Percentiles rank a stretch among this genome's conserved stretches.
These are phyloP conservation scores for Colletotrichum sp. DNA, from an alignment of 2,329 filamentous ascomycete genomes.

Conservation along the genomic window DNA sequence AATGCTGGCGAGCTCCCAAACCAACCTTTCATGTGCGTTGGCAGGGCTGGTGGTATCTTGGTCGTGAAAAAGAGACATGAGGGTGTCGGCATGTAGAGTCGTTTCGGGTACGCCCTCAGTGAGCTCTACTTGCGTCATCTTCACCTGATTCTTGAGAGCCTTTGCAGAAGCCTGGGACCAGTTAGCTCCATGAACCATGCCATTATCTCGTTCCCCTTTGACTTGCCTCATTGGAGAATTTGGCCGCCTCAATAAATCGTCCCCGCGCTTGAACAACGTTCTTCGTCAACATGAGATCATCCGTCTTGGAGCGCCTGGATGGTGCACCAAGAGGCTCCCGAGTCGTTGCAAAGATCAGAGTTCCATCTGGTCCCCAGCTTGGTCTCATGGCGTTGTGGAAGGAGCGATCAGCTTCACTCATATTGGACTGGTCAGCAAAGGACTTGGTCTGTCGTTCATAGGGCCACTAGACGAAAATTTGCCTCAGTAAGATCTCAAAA, in stretches of 20 bases:
- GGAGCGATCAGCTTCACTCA: conserved; percentile 67
- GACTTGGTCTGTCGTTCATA: conserved; percentile 81
- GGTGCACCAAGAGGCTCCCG: conserved; percentile 21
- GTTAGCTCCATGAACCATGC: conserved; percentile 13
- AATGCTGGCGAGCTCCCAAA: conserved; percentile 87
- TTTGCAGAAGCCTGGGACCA: conserved; percentile 56
- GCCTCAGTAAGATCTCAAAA: conserved; percentile 38
- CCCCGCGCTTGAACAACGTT: conserved; percentile 66
- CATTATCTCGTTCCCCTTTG: neutral
- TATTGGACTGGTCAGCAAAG: conserved; percentile 62
- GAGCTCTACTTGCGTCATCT: conserved; percentile 57
- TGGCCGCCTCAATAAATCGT: conserved; percentile 69
- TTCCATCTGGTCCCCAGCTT: conserved; percentile 78
- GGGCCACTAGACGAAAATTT: conserved; percentile 72
- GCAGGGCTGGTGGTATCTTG: conserved; percentile 47
- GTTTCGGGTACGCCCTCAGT: conserved; percentile 67
- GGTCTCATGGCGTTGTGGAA: conserved; percentile 80
- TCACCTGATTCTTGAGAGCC: conserved; percentile 60
- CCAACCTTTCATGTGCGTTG: conserved; percentile 69
- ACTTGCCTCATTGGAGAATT: conserved; percentile 62
- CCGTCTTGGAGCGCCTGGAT: conserved; percentile 40
- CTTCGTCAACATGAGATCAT: conserved; percentile 58
- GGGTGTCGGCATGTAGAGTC: conserved; percentile 41
- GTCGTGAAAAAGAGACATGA: conserved; percentile 45
- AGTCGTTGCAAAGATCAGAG: conserved; percentile 64